Base-by-base conservation (phyloP, 106 monocot genomes). In the Gastrodia elata region DNA sequence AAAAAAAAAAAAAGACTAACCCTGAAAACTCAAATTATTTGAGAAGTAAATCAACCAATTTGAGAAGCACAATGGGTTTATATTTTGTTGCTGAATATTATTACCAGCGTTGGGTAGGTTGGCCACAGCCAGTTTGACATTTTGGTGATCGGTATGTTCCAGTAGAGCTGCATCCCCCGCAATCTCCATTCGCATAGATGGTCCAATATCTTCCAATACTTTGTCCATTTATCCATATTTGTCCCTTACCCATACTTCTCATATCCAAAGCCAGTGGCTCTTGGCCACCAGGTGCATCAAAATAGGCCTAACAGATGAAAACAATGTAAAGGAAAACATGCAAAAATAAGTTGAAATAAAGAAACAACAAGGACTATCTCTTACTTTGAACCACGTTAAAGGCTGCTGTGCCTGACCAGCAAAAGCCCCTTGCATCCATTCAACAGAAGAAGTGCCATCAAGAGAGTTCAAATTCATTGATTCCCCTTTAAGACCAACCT, bases 231-330 rank as follows among this genome's bases (percentile, higher is more conserved):
- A 98, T 85, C 92, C 90, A 98, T 20, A 93, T 61, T 75, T 98
- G 97, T 40, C 97, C 97, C 73, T 98, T 98, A 0, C 98, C 98
- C 98, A 99, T 99, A 70, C 87, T 99, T 14, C 85, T 80, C 93
- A 99, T 91, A 75, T 98, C 93, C 69, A 98, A 74, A 48, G 93
- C 91, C 75, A 98, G 71, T 15, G 97, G 97, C 13, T 93, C 97
- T 38, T 98, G 82, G 22, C 97, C 97, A 52, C 55, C 81, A 37
- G 97, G 97, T 35, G 92, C 84, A 81, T 95, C 81, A 80, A 95
- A 91, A 77, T 89, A 89, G 24, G 94, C 91, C 94, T 95, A 56
- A 24, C 20, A 71, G 46, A 56, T 28, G 42, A 56, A 69, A 35
- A 25, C 71, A 25, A 35, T 46, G 5, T 6, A 57, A 5, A n/a